These are phyloP conservation scores for Apiosordaria backusii DNA, from an alignment of 495 filamentous ascomycete genomes.

Conservation along the genomic window DNA sequence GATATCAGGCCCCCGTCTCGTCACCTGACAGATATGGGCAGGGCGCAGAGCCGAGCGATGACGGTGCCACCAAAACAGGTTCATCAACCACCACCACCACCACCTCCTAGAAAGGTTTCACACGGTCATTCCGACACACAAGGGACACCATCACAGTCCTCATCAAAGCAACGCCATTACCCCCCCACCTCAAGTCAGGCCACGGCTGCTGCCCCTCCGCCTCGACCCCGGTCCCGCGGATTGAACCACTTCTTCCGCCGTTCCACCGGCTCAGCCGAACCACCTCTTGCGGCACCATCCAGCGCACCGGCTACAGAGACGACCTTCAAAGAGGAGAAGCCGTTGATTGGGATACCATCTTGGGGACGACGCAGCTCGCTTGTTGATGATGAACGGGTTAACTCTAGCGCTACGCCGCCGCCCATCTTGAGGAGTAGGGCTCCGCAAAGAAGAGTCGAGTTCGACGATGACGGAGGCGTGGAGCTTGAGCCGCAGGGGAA, in stretches of 20 bases:
- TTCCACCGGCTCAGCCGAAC: slow-evolving; percentile 29
- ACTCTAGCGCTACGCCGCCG: slow-evolving; percentile 43
- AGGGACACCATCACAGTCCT: slow-evolving; percentile 13
- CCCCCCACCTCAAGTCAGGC: slow-evolving; percentile 41
- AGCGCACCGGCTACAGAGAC: slow-evolving; percentile 36
- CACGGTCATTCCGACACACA: slow-evolving; percentile 7
- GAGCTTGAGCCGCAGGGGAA: slow-evolving; percentile 13
- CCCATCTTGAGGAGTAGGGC: slow-evolving; percentile 43
- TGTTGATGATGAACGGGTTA: slow-evolving; percentile 31
- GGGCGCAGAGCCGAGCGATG: slow-evolving; percentile 25
- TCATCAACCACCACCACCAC: slow-evolving; percentile 21
- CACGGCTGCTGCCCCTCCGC: not conserved
- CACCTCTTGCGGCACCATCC: slow-evolving; percentile 20
- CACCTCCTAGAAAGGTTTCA: not conserved
- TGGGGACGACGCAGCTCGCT: slow-evolving; percentile 28
- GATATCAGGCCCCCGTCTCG: slow-evolving; percentile 23
- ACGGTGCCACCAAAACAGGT: slow-evolving; percentile 32
- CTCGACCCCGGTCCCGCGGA: slow-evolving; percentile 31
- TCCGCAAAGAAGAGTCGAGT: slow-evolving; percentile 17
- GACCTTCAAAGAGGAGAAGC: slow-evolving; percentile 26
- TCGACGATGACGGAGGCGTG: slow-evolving; percentile 24
- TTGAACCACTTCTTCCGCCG: slow-evolving; percentile 44
- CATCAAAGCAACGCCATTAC: slow-evolving; percentile 42
- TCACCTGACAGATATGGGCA: slow-evolving; percentile 13
- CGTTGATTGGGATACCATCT: slow-evolving; percentile 28